Evolutionary conservation across 495 filamentous ascomycete genomes (phyloP), one percentile per base, ranked within the genome.

Genomic region (Hyaloscypha bicolor): DNA sequence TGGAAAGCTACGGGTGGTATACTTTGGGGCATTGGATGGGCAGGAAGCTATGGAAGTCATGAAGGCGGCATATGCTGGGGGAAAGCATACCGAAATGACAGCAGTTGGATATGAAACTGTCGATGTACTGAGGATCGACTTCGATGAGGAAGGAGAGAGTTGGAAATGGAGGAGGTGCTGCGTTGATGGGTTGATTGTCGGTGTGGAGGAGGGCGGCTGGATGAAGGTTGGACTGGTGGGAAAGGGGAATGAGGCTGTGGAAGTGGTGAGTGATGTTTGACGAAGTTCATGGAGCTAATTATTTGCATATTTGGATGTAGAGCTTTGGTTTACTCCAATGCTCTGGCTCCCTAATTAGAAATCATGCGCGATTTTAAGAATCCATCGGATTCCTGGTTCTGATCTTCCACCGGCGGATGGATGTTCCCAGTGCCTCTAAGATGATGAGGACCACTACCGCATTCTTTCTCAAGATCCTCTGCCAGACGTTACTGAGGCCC

Each of bases 131-230:
- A 81, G 80, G 55, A 85, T 97, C 33, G 81, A 87, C 39, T 87
- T 96, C 45, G 65, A 81, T 9, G 89, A 94, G 70, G 81, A 87
- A 55, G 80, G 74, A 37, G 73, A 85, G 52, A 61, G 42, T 29
- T 65, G 63, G 66, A 80, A 86, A 68, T 97, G 93, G 93, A 79
- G 93, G 64, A 86, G 92, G 67, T 85, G 96, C 2, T 98, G 94
- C 73, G 80, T 98, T 29, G 94, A 98, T 79, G 94, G 94, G 14
- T 91, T 88, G 65, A 94, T 96, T 69, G 84, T 96, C 11, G 83
- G 82, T 63, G 74, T 97, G 21, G 87, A 88, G 55, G 70, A 83
- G 66, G 87, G 83, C 0, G 93, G 94, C 8, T 90, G 86, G 86
- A 85, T 95, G 77, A 84, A 87, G 60, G 80, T 96, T 0, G 45